Evolutionary conservation across 352 stramenopile genomes (phyloP).

Genomic region (Phytopythium helicoides): DNA sequence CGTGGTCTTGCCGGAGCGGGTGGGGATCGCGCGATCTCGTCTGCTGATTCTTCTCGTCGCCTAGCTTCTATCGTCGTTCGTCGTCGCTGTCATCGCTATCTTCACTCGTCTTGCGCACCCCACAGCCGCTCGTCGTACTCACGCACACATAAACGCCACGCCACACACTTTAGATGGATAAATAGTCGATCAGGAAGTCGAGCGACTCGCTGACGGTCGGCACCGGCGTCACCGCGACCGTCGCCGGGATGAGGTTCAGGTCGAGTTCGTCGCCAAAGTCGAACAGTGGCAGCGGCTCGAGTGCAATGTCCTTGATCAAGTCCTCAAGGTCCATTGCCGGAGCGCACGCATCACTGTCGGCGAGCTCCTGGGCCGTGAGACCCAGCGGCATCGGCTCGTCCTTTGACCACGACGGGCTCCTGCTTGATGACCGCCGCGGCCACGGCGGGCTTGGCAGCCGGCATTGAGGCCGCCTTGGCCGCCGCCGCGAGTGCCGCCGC

Average conservation of each 20-base stretch:
- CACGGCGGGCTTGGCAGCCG: not conserved
- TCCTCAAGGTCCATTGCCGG: constrained; percentile 13
- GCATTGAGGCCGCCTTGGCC: not conserved
- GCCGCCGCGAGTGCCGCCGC: not conserved
- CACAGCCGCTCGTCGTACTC: constrained; percentile 4
- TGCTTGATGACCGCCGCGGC: constrained; percentile 7
- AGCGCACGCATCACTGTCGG: constrained; percentile 1
- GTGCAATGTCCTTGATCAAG: constrained; percentile 34
- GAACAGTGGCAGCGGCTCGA: constrained; percentile 37
- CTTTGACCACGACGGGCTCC: constrained; percentile 6
- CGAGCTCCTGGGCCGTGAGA: constrained; percentile 1
- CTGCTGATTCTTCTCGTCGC: constrained; percentile 7
- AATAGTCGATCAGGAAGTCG: constrained; percentile 65
- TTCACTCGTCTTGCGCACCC: not conserved
- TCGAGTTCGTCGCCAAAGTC: constrained; percentile 49
- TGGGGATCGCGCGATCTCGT: constrained; percentile 5
- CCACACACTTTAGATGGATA: constrained; percentile 34
- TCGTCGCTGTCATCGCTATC: constrained; percentile 1
- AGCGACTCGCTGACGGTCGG: constrained; percentile 62
- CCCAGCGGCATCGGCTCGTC: not conserved
- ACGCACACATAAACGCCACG: constrained; percentile 5
- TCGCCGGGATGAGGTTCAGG: constrained; percentile 15
- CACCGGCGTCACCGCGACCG: constrained; percentile 11
- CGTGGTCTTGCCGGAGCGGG: constrained; percentile 4
- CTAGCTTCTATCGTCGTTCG: constrained; percentile 6